Percentiles rank a stretch among this genome's conserved stretches.
phyloP scores from a whole-genome alignment of 768 basidiomycete species.

The Bullera alba region DNA sequence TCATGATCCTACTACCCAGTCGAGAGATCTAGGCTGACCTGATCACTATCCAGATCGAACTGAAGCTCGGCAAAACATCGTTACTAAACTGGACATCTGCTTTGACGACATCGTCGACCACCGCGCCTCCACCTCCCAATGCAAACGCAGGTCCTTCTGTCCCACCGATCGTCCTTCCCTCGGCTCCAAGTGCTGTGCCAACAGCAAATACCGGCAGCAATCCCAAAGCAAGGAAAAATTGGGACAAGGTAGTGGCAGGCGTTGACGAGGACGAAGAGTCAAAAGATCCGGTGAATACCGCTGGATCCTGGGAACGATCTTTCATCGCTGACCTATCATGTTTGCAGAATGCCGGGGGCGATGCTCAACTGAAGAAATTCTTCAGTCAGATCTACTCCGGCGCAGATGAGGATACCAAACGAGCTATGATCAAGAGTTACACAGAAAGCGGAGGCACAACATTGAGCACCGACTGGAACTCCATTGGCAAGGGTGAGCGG shows the following conservation, averaged over 20 bases:
- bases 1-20: no score
- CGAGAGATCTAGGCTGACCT: not conserved
- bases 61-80: slow-evolving; percentile 78
- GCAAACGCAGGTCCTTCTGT: not conserved
- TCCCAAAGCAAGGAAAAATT: slow-evolving; percentile 59
- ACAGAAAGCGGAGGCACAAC: slow-evolving; percentile 91
- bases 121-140: no score
- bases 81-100: no score
- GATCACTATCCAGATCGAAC: slow-evolving; percentile 54
- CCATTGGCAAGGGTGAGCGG: slow-evolving; percentile 59
- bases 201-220: not conserved
- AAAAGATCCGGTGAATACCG: slow-evolving; percentile 27
- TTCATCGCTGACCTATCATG: not conserved
- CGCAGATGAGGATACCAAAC: slow-evolving; percentile 82
- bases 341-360: slow-evolving; percentile 75
- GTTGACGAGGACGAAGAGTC: slow-evolving; percentile 65
- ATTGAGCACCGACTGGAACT: slow-evolving; percentile 91
- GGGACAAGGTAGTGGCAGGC: slow-evolving; percentile 67
- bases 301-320: no score
- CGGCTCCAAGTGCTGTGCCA: not conserved
- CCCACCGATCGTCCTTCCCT: not conserved
- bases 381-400: slow-evolving; percentile 75
- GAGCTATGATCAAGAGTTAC: slow-evolving; percentile 98
- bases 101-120: no score
- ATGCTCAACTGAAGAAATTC: slow-evolving; percentile 74